Percentiles rank a stretch among this genome's conserved stretches.
Evolutionary conservation across 345 rosid species (phyloP).

Genomic region (Euphorbia peplus): DNA sequence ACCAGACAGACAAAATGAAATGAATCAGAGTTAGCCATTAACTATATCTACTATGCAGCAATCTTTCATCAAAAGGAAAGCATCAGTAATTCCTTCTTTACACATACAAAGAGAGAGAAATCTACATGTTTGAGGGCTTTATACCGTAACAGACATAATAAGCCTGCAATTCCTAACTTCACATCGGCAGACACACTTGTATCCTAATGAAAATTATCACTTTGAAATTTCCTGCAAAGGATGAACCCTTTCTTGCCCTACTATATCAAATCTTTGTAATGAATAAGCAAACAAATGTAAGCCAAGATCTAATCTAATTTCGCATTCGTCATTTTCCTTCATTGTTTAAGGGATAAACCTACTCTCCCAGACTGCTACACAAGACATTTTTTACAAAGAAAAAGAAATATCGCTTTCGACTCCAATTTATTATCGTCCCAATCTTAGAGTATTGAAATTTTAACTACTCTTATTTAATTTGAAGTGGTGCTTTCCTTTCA

Average conservation of each 20-base stretch:
- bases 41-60: background rate
- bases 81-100: background rate
- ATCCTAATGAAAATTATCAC: too few species aligned
- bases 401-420: background rate
- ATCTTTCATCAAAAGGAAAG: background rate
- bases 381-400: too few species aligned
- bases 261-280: background rate
- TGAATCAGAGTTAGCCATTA: background rate
- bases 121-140: background rate
- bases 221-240: background rate
- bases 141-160: background rate
- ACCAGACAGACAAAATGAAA: background rate
- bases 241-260: background rate
- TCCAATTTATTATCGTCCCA: background rate
- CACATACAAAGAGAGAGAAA: background rate
- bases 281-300: background rate
- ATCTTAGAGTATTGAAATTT: background rate
- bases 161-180: background rate
- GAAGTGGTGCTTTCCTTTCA: background rate
- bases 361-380: background rate
- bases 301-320: background rate
- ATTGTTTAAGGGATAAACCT: background rate
- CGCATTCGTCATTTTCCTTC: background rate
- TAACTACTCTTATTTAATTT: background rate
- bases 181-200: too few species aligned